These are phyloP conservation scores for Dictyostelium intermedium DNA, from an alignment of 78 protist species.

Conservation along the genomic window DNA sequence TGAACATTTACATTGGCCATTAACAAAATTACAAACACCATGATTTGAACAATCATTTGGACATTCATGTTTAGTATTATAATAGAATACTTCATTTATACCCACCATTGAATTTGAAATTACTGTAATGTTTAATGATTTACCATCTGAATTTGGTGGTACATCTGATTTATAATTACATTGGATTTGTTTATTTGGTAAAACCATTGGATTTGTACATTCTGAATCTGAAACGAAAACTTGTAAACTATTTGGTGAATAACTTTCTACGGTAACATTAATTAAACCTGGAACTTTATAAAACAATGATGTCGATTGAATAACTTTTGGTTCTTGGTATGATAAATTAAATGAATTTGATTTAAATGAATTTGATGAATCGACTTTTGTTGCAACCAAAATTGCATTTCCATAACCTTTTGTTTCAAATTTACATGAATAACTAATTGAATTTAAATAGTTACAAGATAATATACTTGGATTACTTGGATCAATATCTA, in stretches of 20 bases:
- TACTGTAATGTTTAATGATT: background rate
- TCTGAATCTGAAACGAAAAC: background rate
- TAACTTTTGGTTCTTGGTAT: background rate
- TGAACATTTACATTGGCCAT: background rate
- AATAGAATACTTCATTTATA: conserved; percentile 22
- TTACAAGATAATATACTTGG: background rate
- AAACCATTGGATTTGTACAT: background rate
- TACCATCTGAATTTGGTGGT: background rate
- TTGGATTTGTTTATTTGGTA: background rate
- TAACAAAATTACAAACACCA: conserved; percentile 13
- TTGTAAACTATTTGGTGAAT: background rate
- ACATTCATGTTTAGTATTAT: background rate
- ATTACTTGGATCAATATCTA: background rate
- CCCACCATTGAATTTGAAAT: background rate
- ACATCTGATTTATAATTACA: background rate
- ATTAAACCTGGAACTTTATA: background rate
- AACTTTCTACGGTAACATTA: background rate
- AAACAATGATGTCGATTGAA: background rate
- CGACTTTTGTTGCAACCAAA: background rate
- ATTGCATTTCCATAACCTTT: conserved; percentile 3
- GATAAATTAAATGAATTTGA: background rate
- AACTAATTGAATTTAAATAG: background rate
- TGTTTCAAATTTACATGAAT: background rate
- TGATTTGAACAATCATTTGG: background rate
- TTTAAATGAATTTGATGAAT: background rate